Percentiles rank a stretch among this genome's conserved stretches.
Evolutionary conservation across 1,284 basidiomycete species (phyloP).

Genomic region (Boletus albobrunnescens): DNA sequence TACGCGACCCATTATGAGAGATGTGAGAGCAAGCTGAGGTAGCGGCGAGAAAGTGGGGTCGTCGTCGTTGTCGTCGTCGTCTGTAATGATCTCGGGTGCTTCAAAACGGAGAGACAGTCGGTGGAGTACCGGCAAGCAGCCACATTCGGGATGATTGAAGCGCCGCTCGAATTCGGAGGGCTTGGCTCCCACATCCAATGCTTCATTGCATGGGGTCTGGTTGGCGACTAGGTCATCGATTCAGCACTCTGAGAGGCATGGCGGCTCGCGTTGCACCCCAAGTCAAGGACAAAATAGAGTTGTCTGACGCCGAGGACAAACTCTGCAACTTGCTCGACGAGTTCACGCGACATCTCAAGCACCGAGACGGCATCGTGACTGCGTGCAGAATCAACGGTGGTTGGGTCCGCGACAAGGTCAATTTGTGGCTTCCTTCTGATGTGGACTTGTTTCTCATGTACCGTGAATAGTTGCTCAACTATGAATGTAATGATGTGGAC

Average conservation of each 20-base stretch:
- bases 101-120: conserved; percentile 9
- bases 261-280: conserved; percentile 31
- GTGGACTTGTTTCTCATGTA: conserved; percentile 12
- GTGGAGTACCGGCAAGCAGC: conserved; percentile 24
- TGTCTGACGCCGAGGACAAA: conserved; percentile 55
- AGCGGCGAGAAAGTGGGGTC: neutral
- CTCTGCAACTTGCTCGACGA: conserved; percentile 68
- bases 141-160: conserved; percentile 19
- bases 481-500: conserved; percentile 90
- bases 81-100: conserved; percentile 6
- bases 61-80: conserved; percentile 6
- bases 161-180: conserved; percentile 22
- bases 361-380: conserved; percentile 51
- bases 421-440: conserved; percentile 17
- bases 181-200: no score
- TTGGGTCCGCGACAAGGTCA: conserved; percentile 96
- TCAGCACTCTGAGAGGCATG: conserved; percentile 21
- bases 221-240: conserved; percentile 13
- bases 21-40: neutral
- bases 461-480: conserved; percentile 67
- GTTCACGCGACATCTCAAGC: conserved; percentile 53
- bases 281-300: conserved; percentile 36
- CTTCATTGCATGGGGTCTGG: conserved; percentile 1
- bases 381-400: conserved; percentile 89
- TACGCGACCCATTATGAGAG: conserved; percentile 71